Percentiles rank a stretch among this genome's conserved stretches.
Conservation (phyloP, 208 protist species). For the Jaenimonas drosophilae region DNA sequence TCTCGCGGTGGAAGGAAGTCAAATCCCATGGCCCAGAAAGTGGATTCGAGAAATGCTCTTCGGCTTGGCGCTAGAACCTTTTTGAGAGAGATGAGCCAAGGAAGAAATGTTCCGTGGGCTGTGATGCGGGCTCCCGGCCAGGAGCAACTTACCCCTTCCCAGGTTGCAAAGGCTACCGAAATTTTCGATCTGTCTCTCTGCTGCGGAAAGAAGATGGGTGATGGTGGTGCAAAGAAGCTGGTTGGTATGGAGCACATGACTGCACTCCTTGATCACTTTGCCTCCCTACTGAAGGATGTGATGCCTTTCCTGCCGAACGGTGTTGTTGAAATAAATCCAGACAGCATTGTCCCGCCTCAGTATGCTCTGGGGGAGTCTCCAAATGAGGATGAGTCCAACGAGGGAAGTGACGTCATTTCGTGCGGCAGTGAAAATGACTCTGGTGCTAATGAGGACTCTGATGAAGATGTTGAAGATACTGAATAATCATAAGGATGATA, state of each 20-base stretch:
- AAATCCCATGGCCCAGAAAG: constrained; percentile 11
- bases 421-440: constrained; percentile 6
- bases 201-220: constrained; percentile 29
- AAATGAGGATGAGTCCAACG: constrained; percentile 8
- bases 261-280: constrained; percentile 30
- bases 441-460: constrained; percentile 12
- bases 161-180: constrained; percentile 38
- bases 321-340: constrained; percentile 72
- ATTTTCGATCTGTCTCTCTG: constrained; percentile 49
- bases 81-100: constrained; percentile 69
- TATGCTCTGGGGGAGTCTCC: constrained; percentile 28
- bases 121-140: constrained; percentile 56
- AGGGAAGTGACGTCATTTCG: constrained; percentile 8
- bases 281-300: constrained; percentile 44
- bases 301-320: constrained; percentile 63
- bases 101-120: constrained; percentile 72
- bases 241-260: constrained; percentile 35
- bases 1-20: too few species aligned
- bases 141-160: constrained; percentile 26
- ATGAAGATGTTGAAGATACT: constrained; percentile 11
- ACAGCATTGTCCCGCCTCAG: constrained; percentile 59
- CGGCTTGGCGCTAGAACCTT: constrained; percentile 73
- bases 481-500: constrained; percentile 3
- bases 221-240: constrained; percentile 7
- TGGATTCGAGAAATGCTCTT: constrained; percentile 58